A percentile compares a stretch with the other conserved stretches of the same genome.
Evolutionary conservation across 495 filamentous ascomycete genomes (phyloP).

Genomic region (Endocarpon pusillum): DNA sequence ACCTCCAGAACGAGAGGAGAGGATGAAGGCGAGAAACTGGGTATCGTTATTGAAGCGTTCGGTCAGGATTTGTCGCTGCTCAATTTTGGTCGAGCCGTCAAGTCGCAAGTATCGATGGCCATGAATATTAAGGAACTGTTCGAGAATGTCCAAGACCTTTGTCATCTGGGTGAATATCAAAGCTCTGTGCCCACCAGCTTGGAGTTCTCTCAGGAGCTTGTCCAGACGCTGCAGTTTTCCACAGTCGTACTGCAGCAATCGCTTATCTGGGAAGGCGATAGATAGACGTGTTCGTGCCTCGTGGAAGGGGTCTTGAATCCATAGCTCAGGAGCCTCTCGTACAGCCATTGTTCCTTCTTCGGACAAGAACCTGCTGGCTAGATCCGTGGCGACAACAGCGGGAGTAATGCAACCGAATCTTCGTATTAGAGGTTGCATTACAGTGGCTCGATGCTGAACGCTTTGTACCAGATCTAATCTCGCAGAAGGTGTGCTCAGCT

Average conservation of each 20-base stretch:
- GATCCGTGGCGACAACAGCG: constrained; percentile 62
- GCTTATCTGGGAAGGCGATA: constrained; percentile 93
- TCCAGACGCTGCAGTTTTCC: constrained; percentile 91
- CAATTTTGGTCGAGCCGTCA: constrained; percentile 85
- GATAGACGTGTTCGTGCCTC: constrained; percentile 82
- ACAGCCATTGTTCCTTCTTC: constrained; percentile 38
- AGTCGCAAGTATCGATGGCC: constrained; percentile 91
- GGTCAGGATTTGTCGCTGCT: constrained; percentile 87
- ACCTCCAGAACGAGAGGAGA: constrained; percentile 86
- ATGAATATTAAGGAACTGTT: constrained; percentile 96
- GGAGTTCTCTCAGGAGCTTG: constrained; percentile 67
- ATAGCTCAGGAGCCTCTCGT: constrained; percentile 36
- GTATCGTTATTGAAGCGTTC: constrained; percentile 93
- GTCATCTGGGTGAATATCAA: constrained; percentile 99
- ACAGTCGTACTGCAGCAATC: constrained; percentile 91
- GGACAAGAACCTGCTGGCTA: constrained; percentile 23
- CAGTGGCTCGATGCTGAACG: constrained; percentile 49
- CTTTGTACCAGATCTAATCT: constrained; percentile 57
- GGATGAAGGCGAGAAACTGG: constrained; percentile 84
- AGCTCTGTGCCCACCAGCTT: constrained; percentile 79
- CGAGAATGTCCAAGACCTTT: constrained; percentile 90
- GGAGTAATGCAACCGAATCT: constrained; percentile 88
- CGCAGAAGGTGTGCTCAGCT: constrained; percentile 49
- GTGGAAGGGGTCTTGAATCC: constrained; percentile 64
- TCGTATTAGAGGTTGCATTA: constrained; percentile 56